Percentiles rank a stretch among this genome's conserved stretches.
Conservation (phyloP, 2,329 filamentous ascomycete species). For the Pseudogymnoascus sp. region DNA sequence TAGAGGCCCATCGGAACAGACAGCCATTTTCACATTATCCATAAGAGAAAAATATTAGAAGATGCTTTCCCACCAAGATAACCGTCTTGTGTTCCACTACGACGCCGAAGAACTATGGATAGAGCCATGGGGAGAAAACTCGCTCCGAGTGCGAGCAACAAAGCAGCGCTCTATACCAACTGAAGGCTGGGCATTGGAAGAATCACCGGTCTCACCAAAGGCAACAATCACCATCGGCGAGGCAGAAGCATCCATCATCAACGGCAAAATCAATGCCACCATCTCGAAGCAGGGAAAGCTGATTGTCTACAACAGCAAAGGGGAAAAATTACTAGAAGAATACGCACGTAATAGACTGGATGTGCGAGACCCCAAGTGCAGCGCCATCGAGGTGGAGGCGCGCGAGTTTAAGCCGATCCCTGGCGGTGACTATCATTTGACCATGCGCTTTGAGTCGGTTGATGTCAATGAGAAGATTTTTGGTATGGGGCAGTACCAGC, state of each 20-base stretch:
- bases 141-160: constrained; percentile 41
- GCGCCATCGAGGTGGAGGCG: constrained; percentile 42
- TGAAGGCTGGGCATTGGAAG: constrained; percentile 35
- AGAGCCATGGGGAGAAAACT: constrained; percentile 42
- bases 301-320: constrained; percentile 35
- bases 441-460: constrained; percentile 50
- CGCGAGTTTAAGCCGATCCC: constrained; percentile 42
- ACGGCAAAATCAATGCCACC: constrained; percentile 41
- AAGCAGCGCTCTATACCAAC: constrained; percentile 31
- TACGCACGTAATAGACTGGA: constrained; percentile 43
- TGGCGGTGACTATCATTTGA: constrained; percentile 48
- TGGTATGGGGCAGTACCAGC: constrained; percentile 64
- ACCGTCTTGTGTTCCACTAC: constrained; percentile 25
- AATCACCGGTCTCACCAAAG: background rate
- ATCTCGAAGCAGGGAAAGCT: constrained; percentile 42
- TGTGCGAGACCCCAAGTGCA: constrained; percentile 42
- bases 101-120: constrained; percentile 43
- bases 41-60: background rate
- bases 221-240: background rate
- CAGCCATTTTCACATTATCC: background rate
- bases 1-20: background rate
- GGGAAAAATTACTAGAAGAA: constrained; percentile 41
- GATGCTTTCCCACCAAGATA: constrained; percentile 23
- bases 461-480: constrained; percentile 52
- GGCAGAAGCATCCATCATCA: constrained; percentile 33